A percentile compares a stretch with the other conserved stretches of the same genome.
Conservation (phyloP, 2,329 filamentous ascomycete species). For the Trichoderma sp. region DNA sequence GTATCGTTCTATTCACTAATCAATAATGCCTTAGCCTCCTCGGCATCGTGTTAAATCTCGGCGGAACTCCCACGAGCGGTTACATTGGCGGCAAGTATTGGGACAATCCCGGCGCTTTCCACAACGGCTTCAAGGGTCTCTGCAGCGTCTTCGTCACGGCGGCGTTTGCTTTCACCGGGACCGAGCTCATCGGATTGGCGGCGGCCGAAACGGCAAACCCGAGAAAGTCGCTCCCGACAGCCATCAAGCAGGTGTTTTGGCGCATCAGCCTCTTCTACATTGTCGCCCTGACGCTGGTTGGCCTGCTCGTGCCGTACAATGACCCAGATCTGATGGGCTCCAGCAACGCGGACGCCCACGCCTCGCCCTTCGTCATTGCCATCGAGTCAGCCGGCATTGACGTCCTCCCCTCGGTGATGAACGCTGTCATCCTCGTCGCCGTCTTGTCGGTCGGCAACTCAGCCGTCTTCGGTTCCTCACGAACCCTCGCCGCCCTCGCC, state of each 20-base stretch:
- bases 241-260: constrained; percentile 94
- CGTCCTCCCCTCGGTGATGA: constrained; percentile 83
- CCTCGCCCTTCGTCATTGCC: constrained; percentile 90
- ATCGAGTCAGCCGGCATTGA: constrained; percentile 80
- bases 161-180: constrained; percentile 72
- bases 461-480: constrained; percentile 83
- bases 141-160: constrained; percentile 75
- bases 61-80: constrained; percentile 66
- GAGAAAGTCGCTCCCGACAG: constrained; percentile 75
- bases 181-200: constrained; percentile 71
- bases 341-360: constrained; percentile 60
- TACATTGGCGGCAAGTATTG: constrained; percentile 81
- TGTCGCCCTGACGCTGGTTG: constrained; percentile 74
- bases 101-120: constrained; percentile 73
- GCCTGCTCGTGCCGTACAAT: constrained; percentile 74
- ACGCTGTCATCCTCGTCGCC: constrained; percentile 84
- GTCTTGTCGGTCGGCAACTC: constrained; percentile 91
- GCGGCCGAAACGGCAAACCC: constrained; percentile 76
- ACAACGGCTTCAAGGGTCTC: constrained; percentile 79
- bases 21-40: constrained; percentile 57
- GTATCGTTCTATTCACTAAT: background rate
- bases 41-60: constrained; percentile 80
- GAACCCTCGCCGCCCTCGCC: constrained; percentile 83
- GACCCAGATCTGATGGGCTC: constrained; percentile 62
- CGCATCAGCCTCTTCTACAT: constrained; percentile 89